Evolutionary conservation across 2,329 filamentous ascomycete genomes (phyloP), one percentile per base, ranked within the genome.

Genomic region (Colletotrichum sp.): DNA sequence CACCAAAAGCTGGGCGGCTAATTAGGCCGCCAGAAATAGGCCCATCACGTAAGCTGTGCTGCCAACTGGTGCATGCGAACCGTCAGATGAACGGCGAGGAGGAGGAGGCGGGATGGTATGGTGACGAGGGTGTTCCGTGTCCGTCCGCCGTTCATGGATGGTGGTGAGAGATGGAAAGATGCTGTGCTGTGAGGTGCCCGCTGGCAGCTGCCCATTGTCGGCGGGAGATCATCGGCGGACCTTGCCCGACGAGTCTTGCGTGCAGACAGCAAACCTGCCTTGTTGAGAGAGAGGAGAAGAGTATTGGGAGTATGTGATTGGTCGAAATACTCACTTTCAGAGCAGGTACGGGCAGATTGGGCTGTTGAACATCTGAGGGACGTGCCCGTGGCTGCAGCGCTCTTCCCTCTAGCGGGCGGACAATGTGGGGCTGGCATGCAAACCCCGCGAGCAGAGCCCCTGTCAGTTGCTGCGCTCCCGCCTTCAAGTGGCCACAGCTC

Each of bases 401-500:
- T 72, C 52, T 43, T 75, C 38, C 62, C 62, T 73, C 18, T 9
- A 52, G 52, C 21, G 28, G 21, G 67, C 60, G 48, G 55, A n/a
- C 55, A 43, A 43, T 32, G 38, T 62, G 55, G 69, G 32, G 26
- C 71, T n/a, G 52, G 16, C 66, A 52, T 68, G 73, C 66, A 68
- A 66, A 71, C 77, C 76, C 76, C 76, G 76, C 77, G 66, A 73
- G 74, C 24, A 65, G 66, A 34, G 32, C 48, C 61, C 69, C 66
- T 70, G 66, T 73, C 76, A 76, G 34, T 43, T 62, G 62, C 67
- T 55, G 70, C 48, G 69, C 74, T 67, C 66, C 66, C 43, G 61
- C 66, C 71, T 43, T 30, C 15, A 1, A 78, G 66, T 78, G 76
- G 77, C 58, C 73, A 66, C 67, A 77, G 77, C 77, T 76, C 58